Percentiles rank a stretch among this genome's conserved stretches.
Evolutionary conservation across 495 filamentous ascomycete genomes (phyloP).

Genomic region (Apiosordaria backusii): DNA sequence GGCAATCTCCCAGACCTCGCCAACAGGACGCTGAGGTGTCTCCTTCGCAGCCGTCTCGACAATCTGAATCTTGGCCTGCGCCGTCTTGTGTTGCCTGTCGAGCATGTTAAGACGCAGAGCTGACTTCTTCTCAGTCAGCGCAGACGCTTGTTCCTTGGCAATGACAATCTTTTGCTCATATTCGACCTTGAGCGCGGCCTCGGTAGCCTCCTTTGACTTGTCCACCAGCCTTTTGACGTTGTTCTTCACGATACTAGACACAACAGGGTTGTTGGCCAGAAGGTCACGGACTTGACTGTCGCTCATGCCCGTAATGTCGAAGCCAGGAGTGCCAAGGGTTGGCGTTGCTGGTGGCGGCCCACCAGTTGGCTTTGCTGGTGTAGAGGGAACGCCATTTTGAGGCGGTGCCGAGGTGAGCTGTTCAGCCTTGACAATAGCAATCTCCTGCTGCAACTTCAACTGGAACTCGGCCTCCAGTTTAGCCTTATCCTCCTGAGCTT

Average conservation of each 20-base stretch:
- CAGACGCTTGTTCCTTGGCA: constrained; percentile 50
- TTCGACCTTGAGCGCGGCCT: constrained; percentile 41
- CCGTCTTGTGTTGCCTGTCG: constrained; percentile 61
- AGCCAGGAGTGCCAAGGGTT: constrained; percentile 30
- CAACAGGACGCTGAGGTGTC: constrained; percentile 76
- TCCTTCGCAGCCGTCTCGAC: constrained; percentile 76
- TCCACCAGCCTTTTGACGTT: constrained; percentile 63
- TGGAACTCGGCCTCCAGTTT: constrained; percentile 59
- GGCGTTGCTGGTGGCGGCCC: constrained; percentile 32
- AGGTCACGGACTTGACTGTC: constrained; percentile 65
- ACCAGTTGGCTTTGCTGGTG: constrained; percentile 30
- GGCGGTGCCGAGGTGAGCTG: constrained; percentile 35
- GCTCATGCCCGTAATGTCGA: constrained; percentile 42
- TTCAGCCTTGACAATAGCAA: constrained; percentile 52
- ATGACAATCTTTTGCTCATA: constrained; percentile 49
- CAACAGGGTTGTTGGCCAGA: constrained; percentile 58
- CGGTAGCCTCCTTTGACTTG: constrained; percentile 50
- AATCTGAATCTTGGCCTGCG: constrained; percentile 68
- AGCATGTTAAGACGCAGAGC: constrained; percentile 74
- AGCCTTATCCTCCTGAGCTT: constrained; percentile 53
- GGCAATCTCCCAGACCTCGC: constrained; percentile 78
- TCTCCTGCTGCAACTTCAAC: constrained; percentile 62
- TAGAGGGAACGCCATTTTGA: constrained; percentile 37
- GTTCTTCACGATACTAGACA: constrained; percentile 60
- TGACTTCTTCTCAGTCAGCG: constrained; percentile 61